These are phyloP conservation scores for Rubus idaeus DNA, from an alignment of 306 rosid species.

Conservation along the genomic window DNA sequence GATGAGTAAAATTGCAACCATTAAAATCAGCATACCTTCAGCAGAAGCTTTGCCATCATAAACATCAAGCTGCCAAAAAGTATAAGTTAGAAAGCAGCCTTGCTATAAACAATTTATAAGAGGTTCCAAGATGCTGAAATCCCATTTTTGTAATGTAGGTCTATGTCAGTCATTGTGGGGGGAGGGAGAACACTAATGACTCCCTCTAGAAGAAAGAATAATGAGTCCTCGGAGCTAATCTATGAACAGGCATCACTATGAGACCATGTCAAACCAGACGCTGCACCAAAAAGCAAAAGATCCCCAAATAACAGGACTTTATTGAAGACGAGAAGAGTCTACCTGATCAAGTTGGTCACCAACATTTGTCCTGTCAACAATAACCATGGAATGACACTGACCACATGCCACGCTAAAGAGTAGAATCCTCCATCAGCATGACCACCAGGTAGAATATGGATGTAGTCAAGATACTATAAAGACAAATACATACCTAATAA, in stretches of 20 bases:
- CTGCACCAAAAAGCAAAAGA: not conserved
- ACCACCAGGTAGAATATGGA: slow-evolving; percentile 4
- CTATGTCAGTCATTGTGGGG: too few species aligned
- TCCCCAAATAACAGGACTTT: not conserved
- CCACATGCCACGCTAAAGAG: slow-evolving; percentile 88
- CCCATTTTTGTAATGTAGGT: too few species aligned
- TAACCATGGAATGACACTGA: slow-evolving; percentile 79
- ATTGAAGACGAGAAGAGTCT: slow-evolving; percentile 7
- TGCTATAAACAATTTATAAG: not conserved
- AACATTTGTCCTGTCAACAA: slow-evolving; percentile 73
- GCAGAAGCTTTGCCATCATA: slow-evolving; percentile 74
- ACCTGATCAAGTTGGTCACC: slow-evolving; percentile 90
- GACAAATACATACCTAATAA: slow-evolving; percentile 52
- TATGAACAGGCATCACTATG: not conserved
- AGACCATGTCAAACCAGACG: not conserved
- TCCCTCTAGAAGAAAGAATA: not conserved
- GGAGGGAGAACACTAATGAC: not conserved
- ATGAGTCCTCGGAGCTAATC: not conserved
- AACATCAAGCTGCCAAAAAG: slow-evolving; percentile 67
- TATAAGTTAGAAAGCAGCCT: slow-evolving; percentile 2
- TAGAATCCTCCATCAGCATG: slow-evolving; percentile 25
- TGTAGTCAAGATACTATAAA: not conserved
- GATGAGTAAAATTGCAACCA: slow-evolving; percentile 15
- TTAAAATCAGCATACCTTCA: slow-evolving; percentile 60
- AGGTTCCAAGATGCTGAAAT: too few species aligned